Conservation (phyloP, 2,329 filamentous ascomycete genomes). For the Neofusicoccum parvum region DNA sequence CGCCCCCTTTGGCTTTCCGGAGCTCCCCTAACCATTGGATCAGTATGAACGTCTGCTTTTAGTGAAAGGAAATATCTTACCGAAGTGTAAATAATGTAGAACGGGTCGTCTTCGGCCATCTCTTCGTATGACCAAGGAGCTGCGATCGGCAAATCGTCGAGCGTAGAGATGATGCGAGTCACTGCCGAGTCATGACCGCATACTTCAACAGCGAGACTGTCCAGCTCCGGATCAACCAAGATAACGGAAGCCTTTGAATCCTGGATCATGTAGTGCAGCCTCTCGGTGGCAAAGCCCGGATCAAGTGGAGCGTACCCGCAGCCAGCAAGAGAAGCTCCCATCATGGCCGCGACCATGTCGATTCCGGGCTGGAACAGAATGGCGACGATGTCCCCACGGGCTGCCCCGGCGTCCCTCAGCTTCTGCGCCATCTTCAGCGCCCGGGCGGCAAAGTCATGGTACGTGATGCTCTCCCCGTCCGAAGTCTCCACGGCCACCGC, state of each 20-base stretch:
- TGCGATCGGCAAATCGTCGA: neutral
- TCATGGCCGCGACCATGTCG: conserved; percentile 27
- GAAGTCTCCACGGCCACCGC: conserved; percentile 27
- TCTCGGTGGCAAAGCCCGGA: conserved; percentile 28
- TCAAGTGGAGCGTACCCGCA: conserved; percentile 26
- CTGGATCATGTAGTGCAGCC: conserved; percentile 27
- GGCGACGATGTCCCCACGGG: conserved; percentile 24
- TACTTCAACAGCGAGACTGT: neutral
- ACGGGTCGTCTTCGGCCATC: conserved; percentile 1
- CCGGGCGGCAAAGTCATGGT: conserved; percentile 24
- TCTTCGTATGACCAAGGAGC: neutral
- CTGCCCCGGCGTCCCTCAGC: conserved; percentile 21
- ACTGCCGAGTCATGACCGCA: neutral
- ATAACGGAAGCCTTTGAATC: neutral
- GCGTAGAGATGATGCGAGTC: neutral
- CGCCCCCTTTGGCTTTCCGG: conserved; percentile 18
- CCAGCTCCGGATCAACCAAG: neutral
- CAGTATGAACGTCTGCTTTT: neutral
- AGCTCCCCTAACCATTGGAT: neutral
- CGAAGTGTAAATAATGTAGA: conserved; percentile 14
- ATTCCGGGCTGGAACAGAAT: conserved; percentile 27
- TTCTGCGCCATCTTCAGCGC: conserved; percentile 25
- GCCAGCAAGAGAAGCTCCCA: conserved; percentile 22
- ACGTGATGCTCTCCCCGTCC: conserved; percentile 26
- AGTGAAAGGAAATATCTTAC: neutral